Base-by-base conservation (phyloP, 768 basidiomycete genomes). In the Udeniomyces megalosporus region DNA sequence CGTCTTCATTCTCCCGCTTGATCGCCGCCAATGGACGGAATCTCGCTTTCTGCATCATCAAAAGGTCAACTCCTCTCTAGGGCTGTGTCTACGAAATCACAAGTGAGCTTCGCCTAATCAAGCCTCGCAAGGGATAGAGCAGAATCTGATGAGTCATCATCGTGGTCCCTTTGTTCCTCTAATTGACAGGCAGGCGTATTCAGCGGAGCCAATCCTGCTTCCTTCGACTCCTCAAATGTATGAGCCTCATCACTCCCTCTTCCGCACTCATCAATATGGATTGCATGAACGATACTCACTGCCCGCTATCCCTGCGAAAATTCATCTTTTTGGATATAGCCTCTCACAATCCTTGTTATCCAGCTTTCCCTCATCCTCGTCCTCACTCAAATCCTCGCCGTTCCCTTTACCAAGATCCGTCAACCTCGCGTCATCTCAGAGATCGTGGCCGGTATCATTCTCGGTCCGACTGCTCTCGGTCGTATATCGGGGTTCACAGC, bases 341-440 rank as follows among this genome's bases (percentile, higher is more conserved):
- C 70, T 32, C 70, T 71, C 67, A 69, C 70, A 17, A 69, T 74
- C 24, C 72, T 73, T 29, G 2, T 24, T 14, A 35, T 24, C 10
- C 20, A 68, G 34, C 46, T 73, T 82, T 84, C 84, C 53, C 80
- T 96, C 67, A 90, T 97, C 75, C 78, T 95, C 61, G 74, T 74
- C 35, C 82, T 90, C 78, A 82, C 83, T 42, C 86, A 91, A 69
- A 62, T 85, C 5, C 80, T 96, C 11, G 78, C 81, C 0, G 72
- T 86, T 22, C 61, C 80, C 55, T 77, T 95, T 24, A 72, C 76
- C 8, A 82, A 78, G 60, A 81, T 93, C 38, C 82, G 81, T 35
- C 92, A 96, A 69, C 93, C 93, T 1, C 78, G 84, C n/a, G 92
- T 96, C 64, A 89, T 95, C 57, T 83, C 90, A 46, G 92, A 96